phyloP scores from a whole-genome alignment of 192 early-diverging fungal genomes.

The Backusella macrospora region DNA sequence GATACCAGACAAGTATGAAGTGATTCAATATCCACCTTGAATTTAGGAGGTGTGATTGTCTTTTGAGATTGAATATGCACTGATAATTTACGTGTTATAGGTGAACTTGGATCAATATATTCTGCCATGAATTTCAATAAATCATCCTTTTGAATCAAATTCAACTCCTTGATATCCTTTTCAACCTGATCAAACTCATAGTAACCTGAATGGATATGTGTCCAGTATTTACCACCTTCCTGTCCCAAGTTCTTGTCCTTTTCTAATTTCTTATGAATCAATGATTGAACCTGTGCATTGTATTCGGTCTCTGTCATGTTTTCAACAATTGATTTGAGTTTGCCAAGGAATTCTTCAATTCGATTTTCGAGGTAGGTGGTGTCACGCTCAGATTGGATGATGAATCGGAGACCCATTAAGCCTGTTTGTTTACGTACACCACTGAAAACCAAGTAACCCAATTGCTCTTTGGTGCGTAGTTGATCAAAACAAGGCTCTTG shows the following conservation, averaged over 20 bases:
- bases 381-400: conserved; percentile 85
- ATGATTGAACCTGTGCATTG: conserved; percentile 69
- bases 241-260: conserved; percentile 85
- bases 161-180: conserved; percentile 61
- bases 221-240: conserved; percentile 76
- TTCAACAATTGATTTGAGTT: conserved; percentile 48
- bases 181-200: conserved; percentile 82
- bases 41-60: conserved; percentile 11
- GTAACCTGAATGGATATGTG: conserved; percentile 71
- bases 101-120: conserved; percentile 56
- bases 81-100: conserved; percentile 59
- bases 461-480: conserved; percentile 88
- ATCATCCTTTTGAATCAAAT: conserved; percentile 43
- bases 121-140: conserved; percentile 62
- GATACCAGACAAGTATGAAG: conserved; percentile 36
- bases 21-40: conserved; percentile 41
- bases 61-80: conserved; percentile 65
- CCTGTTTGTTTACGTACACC: conserved; percentile 74
- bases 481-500: conserved; percentile 92
- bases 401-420: conserved; percentile 71
- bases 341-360: conserved; percentile 76
- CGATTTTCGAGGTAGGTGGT: conserved; percentile 79
- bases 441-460: conserved; percentile 78
- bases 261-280: conserved; percentile 72
- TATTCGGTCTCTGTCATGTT: conserved; percentile 75